Base-by-base conservation (phyloP, 2,329 filamentous ascomycete genomes). In the Trichoderma endophyticum region DNA sequence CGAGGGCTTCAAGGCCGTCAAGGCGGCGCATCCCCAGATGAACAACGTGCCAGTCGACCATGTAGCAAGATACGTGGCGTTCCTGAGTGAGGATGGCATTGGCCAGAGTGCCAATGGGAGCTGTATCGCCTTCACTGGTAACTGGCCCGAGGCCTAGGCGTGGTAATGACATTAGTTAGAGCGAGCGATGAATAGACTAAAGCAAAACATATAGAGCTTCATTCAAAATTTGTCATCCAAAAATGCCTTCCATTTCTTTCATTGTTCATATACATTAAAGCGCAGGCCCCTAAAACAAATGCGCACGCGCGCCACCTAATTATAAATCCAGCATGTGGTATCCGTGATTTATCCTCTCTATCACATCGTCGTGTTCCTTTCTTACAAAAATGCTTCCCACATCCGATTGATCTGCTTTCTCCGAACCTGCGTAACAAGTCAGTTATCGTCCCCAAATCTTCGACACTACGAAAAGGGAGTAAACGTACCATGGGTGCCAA, bases 401-500 rank as follows among this genome's bases (percentile, higher is more conserved):
- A 87, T 83, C 75, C 86, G 82, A 81, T 93, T 88, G 77, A 92
- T 91, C 77, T 92, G 90, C 79, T 92, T 92, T 75, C 88, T 88
- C 76, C 85, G 81, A n/a, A 88, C 86, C 87, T 88, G 71, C 0
- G 18, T 43, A 48, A 34, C 7, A 21, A 59, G 51, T 67, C 18
- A 24, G 6, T 87, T 79, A 86, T 83, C 71, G 57, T 12, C 3
- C 54, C 6, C 6, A 51, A 48, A 8, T 11, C 15, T 54, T 15
- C 3, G 26, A 21, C 21, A 21, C 21, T 21, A 21, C 30, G 21
- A 61, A 62, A 32, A 64, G 24, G 39, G 36, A 26, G 12, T 32
- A n/a, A 28, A 61, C 92, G 85, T 86, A 97, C 96, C 89, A 98
- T 90, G 32, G 96, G 96, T 68, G 91, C 91, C 78, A 98, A 84